Evolutionary conservation across 345 rosid species (phyloP), one percentile per base, ranked within the genome.

Genomic region (Orychophragmus violaceus): DNA sequence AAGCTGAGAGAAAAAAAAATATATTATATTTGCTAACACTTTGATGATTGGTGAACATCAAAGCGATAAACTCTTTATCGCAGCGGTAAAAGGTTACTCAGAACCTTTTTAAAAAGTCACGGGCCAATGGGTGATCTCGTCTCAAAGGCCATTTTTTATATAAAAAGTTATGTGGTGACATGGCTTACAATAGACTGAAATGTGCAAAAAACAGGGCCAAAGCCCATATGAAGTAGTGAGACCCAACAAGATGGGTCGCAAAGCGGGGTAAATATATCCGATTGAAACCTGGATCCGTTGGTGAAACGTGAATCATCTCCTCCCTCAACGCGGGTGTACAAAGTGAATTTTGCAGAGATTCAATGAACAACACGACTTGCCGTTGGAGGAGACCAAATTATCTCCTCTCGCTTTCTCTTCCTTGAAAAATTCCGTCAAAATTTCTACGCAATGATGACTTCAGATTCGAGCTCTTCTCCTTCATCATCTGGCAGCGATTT

Each of bases 391-490:
- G n/a, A n/a, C n/a, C n/a, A 27, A 60, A 19, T 6, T 39, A 14
- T 46, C 50, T 41, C 44, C 33, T 62, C 36, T 42, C 48, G 17
- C 30, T 63, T 23, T 37, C 39, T 59, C 57, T 35, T 35, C 55
- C 21, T 17, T 25, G 16, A 36, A 19, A 7, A 42, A 5, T n/a
- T 62, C 41, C 59, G 9, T 17, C 6, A 13, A 7, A 54, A 17
- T 29, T 6, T 10, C 30, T 22, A 12, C n/a, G 19, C 30, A 21
- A 62, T 37, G 50, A 37, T 59, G 76, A 64, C 78, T 27, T 65
- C 56, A 18, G 70, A 27, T 79, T 76, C 76, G 7, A 65, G 64
- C 60, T 76, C 78, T 10, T 65, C 78, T 30, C 48, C 76, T 9
- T 68, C 80, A 33, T 55, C 74, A 7, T 39, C 73, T 11, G 68